These are phyloP conservation scores for Penicillium thymicola DNA, from an alignment of 2,329 filamentous ascomycete species.

Conservation along the genomic window DNA sequence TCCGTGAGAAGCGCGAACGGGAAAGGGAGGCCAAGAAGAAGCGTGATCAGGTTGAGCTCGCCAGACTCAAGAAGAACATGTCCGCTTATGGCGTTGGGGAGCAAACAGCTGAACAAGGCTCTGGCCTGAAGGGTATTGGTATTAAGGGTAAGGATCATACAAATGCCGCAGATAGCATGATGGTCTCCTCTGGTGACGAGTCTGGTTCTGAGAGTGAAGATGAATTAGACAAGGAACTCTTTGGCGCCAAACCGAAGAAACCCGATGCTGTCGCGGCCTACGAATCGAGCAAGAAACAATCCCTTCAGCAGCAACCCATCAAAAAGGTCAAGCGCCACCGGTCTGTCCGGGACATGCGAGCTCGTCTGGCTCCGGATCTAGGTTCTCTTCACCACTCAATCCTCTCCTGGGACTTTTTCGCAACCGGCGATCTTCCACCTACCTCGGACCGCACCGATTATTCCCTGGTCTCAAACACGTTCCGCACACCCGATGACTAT, in stretches of 20 bases:
- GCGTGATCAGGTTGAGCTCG: conserved; percentile 68
- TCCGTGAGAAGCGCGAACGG: conserved; percentile 70
- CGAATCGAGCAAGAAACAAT: conserved; percentile 45
- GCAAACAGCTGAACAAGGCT: conserved; percentile 70
- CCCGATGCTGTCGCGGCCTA: conserved; percentile 45
- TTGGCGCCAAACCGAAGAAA: conserved; percentile 45
- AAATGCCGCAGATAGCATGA: conserved; percentile 72
- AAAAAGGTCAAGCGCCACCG: conserved; percentile 79
- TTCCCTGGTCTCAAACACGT: conserved; percentile 71
- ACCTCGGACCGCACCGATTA: conserved; percentile 67
- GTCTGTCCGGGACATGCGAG: conserved; percentile 89
- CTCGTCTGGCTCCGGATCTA: conserved; percentile 85
- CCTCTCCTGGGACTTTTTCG: conserved; percentile 92
- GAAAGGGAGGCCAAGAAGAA: conserved; percentile 72
- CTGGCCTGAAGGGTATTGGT: conserved; percentile 69
- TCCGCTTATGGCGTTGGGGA: conserved; percentile 51
- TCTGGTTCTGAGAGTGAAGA: conserved; percentile 74
- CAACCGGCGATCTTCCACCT: conserved; percentile 80
- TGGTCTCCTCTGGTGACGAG: conserved; percentile 69
- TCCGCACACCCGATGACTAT: conserved; percentile 73
- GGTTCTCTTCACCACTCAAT: conserved; percentile 80
- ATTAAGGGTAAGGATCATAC: conserved; percentile 75
- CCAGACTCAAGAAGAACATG: conserved; percentile 59
- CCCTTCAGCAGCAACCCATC: conserved; percentile 65
- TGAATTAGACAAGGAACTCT: conserved; percentile 68